phyloP scores from a whole-genome alignment of 2,329 filamentous ascomycete species.

The Colletotrichum salicis region DNA sequence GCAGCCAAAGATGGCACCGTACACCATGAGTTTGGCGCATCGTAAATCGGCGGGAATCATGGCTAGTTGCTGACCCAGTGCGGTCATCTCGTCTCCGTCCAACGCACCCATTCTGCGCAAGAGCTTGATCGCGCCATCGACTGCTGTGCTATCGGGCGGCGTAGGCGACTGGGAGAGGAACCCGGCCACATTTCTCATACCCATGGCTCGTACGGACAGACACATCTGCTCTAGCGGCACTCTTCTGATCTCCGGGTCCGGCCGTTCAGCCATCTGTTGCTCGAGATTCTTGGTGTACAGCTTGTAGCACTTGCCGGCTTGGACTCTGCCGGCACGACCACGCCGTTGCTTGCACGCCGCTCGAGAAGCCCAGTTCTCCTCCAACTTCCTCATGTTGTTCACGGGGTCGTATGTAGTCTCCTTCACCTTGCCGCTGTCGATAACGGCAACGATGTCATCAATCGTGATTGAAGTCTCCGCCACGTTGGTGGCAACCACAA shows the following conservation, averaged over 20 bases:
- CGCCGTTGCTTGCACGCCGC: constrained; percentile 95
- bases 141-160: constrained; percentile 84
- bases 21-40: constrained; percentile 94
- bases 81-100: constrained; percentile 86
- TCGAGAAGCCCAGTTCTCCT: constrained; percentile 93
- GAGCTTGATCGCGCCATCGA: constrained; percentile 84
- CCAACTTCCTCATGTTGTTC: constrained; percentile 93
- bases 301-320: constrained; percentile 93
- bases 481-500: constrained; percentile 95
- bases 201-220: constrained; percentile 94
- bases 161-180: constrained; percentile 91
- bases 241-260: constrained; percentile 92
- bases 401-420: constrained; percentile 93
- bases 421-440: constrained; percentile 95
- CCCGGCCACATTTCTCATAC: constrained; percentile 79
- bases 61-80: constrained; percentile 90
- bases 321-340: constrained; percentile 92
- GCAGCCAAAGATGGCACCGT: constrained; percentile 92
- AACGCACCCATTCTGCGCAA: constrained; percentile 88
- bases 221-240: constrained; percentile 95
- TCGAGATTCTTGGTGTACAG: constrained; percentile 91
- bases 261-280: constrained; percentile 84
- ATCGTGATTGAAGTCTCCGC: constrained; percentile 99
- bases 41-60: constrained; percentile 94
- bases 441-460: constrained; percentile 94